These are phyloP conservation scores for Fomitiporia mediterranea DNA, from an alignment of 1,284 basidiomycete genomes.

Conservation along the genomic window DNA sequence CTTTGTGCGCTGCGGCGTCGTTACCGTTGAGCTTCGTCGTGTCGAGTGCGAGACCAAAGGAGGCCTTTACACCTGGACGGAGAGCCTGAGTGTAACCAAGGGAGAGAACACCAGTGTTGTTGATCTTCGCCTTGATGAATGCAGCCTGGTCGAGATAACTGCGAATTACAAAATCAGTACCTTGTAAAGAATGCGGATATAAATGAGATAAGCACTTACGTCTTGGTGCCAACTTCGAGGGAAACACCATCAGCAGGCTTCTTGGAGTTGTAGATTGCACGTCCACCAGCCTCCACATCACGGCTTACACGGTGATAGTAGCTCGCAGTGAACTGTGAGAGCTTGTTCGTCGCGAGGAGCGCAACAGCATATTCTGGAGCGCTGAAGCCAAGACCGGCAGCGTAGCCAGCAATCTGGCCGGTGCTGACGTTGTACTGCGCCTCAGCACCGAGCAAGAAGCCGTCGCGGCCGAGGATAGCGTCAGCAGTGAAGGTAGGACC, in stretches of 20 bases:
- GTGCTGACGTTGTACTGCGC: conserved; percentile 95
- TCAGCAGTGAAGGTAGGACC: conserved; percentile 97
- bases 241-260: conserved; percentile 82
- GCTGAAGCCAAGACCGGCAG: conserved; percentile 89
- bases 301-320: conserved; percentile 97
- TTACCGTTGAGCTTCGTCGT: conserved; percentile 81
- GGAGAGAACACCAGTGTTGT: conserved; percentile 89
- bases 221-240: conserved; percentile 96
- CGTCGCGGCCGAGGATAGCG: conserved; percentile 92
- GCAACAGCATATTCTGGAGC: conserved; percentile 97
- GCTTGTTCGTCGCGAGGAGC: conserved; percentile 91
- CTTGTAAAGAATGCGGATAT: background rate
- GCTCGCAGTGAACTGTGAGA: conserved; percentile 90
- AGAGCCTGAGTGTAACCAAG: conserved; percentile 91
- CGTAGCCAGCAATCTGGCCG: conserved; percentile 90
- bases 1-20: conserved; percentile 67
- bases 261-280: conserved; percentile 96
- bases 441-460: conserved; percentile 96
- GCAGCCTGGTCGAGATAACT: conserved; percentile 86
- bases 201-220: conserved; percentile 45
- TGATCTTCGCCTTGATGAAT: conserved; percentile 98
- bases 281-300: conserved; percentile 97
- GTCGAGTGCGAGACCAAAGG: conserved; percentile 90
- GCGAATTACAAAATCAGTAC: conserved; percentile 3
- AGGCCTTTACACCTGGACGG: conserved; percentile 92